Percentiles rank a stretch among this genome's conserved stretches.
Conservation (phyloP, 768 basidiomycete species). For the Leccinum imitatum region DNA sequence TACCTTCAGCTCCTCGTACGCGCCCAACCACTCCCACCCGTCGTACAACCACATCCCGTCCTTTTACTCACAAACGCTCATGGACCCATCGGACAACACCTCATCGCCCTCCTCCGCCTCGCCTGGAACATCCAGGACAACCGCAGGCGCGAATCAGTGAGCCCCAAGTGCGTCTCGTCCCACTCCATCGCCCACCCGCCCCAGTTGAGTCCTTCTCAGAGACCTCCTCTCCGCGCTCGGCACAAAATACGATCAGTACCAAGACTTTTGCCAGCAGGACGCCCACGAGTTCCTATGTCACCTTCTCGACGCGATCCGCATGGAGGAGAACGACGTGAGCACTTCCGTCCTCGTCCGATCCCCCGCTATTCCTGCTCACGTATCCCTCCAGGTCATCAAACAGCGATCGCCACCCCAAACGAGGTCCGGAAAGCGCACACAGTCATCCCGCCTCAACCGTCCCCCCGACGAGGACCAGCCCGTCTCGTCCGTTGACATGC, state of each 20-base stretch:
- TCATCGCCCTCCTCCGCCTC: constrained; percentile 55
- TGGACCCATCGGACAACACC: constrained; percentile 54
- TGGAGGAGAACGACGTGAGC: constrained; percentile 90
- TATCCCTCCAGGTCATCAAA: constrained; percentile 65
- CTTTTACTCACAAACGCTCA: constrained; percentile 60
- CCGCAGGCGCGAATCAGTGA: constrained; percentile 52
- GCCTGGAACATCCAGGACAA: constrained; percentile 65
- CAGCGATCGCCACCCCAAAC: constrained; percentile 51
- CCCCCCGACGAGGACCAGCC: constrained; percentile 42
- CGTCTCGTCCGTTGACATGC: constrained; percentile 79
- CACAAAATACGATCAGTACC: constrained; percentile 89
- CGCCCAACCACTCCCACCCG: constrained; percentile 49
- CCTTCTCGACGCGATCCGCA: constrained; percentile 86
- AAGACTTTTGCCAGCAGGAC: constrained; percentile 94
- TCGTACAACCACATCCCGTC: constrained; percentile 44
- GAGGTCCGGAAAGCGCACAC: constrained; percentile 31
- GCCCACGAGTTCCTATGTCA: constrained; percentile 93
- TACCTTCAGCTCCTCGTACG: constrained; percentile 57
- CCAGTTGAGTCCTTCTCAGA: constrained; percentile 34
- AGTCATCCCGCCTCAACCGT: background rate
- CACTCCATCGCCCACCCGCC: background rate
- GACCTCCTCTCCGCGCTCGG: constrained; percentile 67
- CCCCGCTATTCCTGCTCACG: constrained; percentile 1
- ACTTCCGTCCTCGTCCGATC: background rate
- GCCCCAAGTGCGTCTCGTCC: constrained; percentile 57